Conservation (phyloP, 305 asterid genomes). For the Solanum aculeatissimum region DNA sequence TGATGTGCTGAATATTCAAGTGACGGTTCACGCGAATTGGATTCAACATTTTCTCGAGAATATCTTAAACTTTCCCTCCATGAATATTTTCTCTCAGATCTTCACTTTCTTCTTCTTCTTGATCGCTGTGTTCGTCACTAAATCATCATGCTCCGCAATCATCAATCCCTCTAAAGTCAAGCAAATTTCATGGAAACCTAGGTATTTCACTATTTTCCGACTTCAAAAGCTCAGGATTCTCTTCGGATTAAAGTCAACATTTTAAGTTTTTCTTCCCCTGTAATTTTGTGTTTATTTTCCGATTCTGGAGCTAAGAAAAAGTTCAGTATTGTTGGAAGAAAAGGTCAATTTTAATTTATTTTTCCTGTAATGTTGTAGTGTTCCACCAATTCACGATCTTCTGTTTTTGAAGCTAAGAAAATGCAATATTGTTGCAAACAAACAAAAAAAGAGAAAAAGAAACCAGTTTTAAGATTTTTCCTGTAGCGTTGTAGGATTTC, state of each 20-base stretch:
- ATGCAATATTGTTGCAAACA: neutral
- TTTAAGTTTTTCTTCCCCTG: neutral
- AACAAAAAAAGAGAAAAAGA: neutral
- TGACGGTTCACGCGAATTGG: neutral
- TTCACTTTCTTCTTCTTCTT: slow-evolving; percentile 24
- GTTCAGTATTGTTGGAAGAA: neutral
- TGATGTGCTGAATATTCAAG: neutral
- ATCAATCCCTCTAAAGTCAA: slow-evolving; percentile 90
- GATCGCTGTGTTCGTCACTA: slow-evolving; percentile 38
- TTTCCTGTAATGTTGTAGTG: neutral
- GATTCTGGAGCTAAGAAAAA: neutral
- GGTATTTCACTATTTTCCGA: slow-evolving; percentile 22
- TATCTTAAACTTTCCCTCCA: neutral
- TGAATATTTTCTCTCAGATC: slow-evolving; percentile 19
- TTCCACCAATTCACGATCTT: neutral
- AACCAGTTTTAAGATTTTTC: neutral
- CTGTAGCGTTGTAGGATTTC: neutral
- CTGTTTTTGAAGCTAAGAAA: neutral
- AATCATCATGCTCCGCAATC: slow-evolving; percentile 40
- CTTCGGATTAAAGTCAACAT: neutral
- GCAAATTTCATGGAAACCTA: slow-evolving; percentile 78
- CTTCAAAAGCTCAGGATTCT: neutral
- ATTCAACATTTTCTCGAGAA: neutral
- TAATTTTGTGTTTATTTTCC: neutral
- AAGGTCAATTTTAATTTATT: neutral